Percentiles rank a stretch among this genome's conserved stretches.
phyloP scores from a whole-genome alignment of 1,284 basidiomycete species.

The Irpex lacteus region DNA sequence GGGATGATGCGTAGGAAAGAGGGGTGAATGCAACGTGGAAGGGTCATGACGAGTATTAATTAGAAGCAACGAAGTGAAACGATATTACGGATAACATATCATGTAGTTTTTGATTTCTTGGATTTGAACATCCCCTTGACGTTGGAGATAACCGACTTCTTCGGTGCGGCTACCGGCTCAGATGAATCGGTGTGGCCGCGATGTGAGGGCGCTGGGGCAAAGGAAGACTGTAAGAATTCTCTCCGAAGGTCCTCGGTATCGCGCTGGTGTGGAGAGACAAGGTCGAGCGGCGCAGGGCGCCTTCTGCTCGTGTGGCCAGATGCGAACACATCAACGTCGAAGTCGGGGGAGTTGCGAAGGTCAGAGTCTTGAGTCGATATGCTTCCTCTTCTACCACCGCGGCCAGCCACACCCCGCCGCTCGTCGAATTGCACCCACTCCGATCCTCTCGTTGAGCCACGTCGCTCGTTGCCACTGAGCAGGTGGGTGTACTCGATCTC shows the following conservation, averaged over 20 bases:
- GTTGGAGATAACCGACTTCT: conserved; percentile 1
- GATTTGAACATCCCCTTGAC: conserved; percentile 1
- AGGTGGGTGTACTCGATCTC: conserved; percentile 64
- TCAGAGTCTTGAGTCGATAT: conserved; percentile 51
- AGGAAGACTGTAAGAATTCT: conserved; percentile 19
- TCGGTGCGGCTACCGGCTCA: background rate
- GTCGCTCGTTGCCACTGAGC: conserved; percentile 32
- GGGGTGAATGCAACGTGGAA: background rate
- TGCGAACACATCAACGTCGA: conserved; percentile 23
- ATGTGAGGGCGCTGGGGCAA: conserved; percentile 1
- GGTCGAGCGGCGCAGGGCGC: conserved; percentile 18
- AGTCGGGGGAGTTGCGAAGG: conserved; percentile 32
- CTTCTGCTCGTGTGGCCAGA: conserved; percentile 19
- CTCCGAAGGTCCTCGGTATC: conserved; percentile 13
- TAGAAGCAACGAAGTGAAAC: background rate
- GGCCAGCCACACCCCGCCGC: conserved; percentile 28
- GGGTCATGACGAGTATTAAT: background rate
- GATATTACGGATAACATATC: background rate
- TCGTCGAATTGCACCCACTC: conserved; percentile 22
- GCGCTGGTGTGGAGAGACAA: conserved; percentile 5
- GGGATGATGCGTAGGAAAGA: background rate
- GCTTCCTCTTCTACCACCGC: conserved; percentile 37
- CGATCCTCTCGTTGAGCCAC: conserved; percentile 22
- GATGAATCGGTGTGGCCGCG: background rate
- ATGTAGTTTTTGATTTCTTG: background rate